Conservation (phyloP, 2,329 filamentous ascomycete species). For the Escovopsis weberi region DNA sequence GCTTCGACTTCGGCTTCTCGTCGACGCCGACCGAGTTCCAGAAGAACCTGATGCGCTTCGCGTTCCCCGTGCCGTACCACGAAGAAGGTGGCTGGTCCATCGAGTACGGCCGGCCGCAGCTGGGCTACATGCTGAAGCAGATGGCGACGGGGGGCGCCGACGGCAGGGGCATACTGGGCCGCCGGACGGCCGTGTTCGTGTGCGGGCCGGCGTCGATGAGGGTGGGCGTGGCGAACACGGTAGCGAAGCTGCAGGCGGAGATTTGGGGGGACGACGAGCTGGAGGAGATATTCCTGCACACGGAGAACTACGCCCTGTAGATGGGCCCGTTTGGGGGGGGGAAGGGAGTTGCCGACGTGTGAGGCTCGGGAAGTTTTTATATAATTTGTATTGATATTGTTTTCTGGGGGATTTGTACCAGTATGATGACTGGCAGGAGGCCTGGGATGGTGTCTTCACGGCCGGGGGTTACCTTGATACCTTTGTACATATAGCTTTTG, state of each 20-base stretch:
- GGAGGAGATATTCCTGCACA: conserved; percentile 88
- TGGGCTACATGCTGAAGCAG: conserved; percentile 74
- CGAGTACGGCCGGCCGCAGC: conserved; percentile 80
- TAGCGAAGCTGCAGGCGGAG: conserved; percentile 66
- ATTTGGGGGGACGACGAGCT: conserved; percentile 66
- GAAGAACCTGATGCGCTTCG: conserved; percentile 80
- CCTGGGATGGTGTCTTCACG: too few relatives aligned
- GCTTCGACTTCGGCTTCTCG: conserved; percentile 71
- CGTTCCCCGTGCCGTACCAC: conserved; percentile 56
- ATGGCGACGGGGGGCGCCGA: conserved; percentile 59
- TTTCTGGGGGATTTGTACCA: not conserved
- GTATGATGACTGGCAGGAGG: not conserved
- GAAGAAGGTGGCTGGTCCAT: conserved; percentile 75
- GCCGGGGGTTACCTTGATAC: too few relatives aligned
- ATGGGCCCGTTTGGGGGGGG: too few relatives aligned
- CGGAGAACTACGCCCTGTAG: conserved; percentile 84
- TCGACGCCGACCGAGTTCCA: conserved; percentile 77
- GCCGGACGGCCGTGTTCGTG: conserved; percentile 78
- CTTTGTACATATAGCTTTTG: too few relatives aligned
- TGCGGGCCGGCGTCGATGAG: conserved; percentile 83
- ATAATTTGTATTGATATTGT: conserved; percentile 1
- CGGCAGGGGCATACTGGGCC: conserved; percentile 56
- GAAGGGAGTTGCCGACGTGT: too few relatives aligned
- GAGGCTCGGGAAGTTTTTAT: too few relatives aligned
- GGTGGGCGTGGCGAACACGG: conserved; percentile 72